Percentiles rank a stretch among this genome's conserved stretches.
These are phyloP conservation scores for Acanthamoeba quina DNA, from an alignment of 208 protist species.

Conservation along the genomic window DNA sequence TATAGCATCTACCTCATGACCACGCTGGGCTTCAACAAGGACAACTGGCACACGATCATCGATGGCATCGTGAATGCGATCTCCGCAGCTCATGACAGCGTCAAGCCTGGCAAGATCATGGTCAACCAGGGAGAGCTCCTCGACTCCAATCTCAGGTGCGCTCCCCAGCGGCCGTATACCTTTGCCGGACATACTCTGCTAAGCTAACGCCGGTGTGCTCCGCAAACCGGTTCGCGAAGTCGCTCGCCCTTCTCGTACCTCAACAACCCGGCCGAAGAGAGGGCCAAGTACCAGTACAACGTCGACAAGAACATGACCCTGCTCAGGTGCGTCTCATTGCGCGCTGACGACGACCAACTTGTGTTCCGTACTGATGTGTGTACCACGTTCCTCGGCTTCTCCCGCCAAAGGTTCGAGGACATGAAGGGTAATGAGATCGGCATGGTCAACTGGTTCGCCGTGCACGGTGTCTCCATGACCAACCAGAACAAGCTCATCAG, in stretches of 20 bases:
- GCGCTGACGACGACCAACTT: not conserved
- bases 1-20: slow-evolving; percentile 77
- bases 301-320: slow-evolving; percentile 85
- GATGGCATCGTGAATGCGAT: slow-evolving; percentile 84
- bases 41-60: slow-evolving; percentile 82
- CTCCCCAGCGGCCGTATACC: not conserved
- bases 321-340: slow-evolving; percentile 37
- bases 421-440: slow-evolving; percentile 77
- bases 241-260: slow-evolving; percentile 82
- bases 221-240: slow-evolving; percentile 30
- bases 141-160: slow-evolving; percentile 79
- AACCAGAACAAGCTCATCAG: slow-evolving; percentile 86
- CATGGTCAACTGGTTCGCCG: slow-evolving; percentile 82
- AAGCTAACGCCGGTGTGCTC: too few species aligned
- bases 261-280: slow-evolving; percentile 83
- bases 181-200: not conserved
- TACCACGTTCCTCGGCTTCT: not conserved
- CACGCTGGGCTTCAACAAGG: slow-evolving; percentile 82
- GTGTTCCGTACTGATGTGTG: not conserved
- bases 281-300: slow-evolving; percentile 81
- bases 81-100: slow-evolving; percentile 76
- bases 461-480: slow-evolving; percentile 86
- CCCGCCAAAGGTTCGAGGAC: slow-evolving; percentile 67
- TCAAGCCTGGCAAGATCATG: slow-evolving; percentile 68
- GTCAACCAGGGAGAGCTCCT: slow-evolving; percentile 75